phyloP scores from a whole-genome alignment of 2,329 filamentous ascomycete species.

The Colletotrichum eremochloae region DNA sequence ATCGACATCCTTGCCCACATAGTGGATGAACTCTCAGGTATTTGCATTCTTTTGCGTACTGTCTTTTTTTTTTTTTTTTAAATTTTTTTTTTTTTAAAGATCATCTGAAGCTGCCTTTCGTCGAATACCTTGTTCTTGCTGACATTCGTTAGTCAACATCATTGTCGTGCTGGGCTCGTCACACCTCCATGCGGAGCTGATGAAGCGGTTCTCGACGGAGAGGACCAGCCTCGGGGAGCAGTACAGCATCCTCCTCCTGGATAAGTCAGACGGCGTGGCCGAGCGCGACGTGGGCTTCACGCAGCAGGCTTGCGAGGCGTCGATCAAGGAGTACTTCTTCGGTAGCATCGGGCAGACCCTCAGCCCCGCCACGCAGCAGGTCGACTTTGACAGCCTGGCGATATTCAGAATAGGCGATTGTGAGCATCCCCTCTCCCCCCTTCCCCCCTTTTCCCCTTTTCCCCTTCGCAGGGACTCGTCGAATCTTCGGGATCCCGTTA shows the following conservation, averaged over 20 bases:
- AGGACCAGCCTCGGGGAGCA: slow-evolving; percentile 72
- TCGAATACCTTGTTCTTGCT: not conserved
- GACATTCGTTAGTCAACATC: slow-evolving; percentile 76
- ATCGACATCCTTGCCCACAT: slow-evolving; percentile 87
- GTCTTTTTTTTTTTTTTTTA: no score
- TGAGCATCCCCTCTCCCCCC: slow-evolving; percentile 50
- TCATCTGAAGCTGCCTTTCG: not conserved
- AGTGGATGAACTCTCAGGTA: slow-evolving; percentile 67
- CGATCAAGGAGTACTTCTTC: slow-evolving; percentile 95
- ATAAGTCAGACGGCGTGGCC: slow-evolving; percentile 88
- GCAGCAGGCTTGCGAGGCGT: slow-evolving; percentile 78
- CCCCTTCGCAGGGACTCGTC: not conserved
- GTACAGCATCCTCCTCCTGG: slow-evolving; percentile 81
- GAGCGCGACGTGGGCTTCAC: slow-evolving; percentile 81
- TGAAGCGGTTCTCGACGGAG: slow-evolving; percentile 73
- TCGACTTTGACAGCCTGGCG: slow-evolving; percentile 80
- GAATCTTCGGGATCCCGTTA: slow-evolving; percentile 4
- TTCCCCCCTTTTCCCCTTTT: no score
- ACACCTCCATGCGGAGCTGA: slow-evolving; percentile 80
- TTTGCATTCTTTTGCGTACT: slow-evolving; percentile 29
- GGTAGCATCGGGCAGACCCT: slow-evolving; percentile 82
- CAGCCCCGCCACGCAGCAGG: slow-evolving; percentile 87
- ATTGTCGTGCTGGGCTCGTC: slow-evolving; percentile 87
- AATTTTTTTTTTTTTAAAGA: no score
- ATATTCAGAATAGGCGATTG: slow-evolving; percentile 79